Evolutionary conservation across 495 filamentous ascomycete species (phyloP).

Genomic region (Daldinia childiae): DNA sequence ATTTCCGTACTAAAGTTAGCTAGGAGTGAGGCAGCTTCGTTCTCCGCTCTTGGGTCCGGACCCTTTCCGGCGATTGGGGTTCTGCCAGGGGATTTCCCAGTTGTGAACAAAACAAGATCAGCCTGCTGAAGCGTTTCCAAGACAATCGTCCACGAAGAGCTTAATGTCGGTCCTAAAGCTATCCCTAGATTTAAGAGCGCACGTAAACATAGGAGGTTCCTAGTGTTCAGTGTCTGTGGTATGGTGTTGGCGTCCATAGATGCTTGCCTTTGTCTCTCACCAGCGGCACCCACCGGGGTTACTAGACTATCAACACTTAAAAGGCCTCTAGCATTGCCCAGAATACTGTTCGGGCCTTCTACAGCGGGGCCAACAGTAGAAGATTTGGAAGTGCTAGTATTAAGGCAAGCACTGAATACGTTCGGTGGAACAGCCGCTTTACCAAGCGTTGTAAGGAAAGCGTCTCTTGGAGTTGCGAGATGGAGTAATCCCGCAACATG

Average conservation of each 20-base stretch:
- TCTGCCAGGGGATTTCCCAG: slow-evolving; percentile 58
- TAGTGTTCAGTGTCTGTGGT: slow-evolving; percentile 73
- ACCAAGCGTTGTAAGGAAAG: slow-evolving; percentile 90
- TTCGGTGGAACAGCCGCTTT: slow-evolving; percentile 90
- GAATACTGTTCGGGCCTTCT: slow-evolving; percentile 62
- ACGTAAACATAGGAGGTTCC: slow-evolving; percentile 88
- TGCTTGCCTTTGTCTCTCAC: slow-evolving; percentile 62
- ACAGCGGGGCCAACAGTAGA: slow-evolving; percentile 53
- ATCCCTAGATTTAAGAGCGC: slow-evolving; percentile 94
- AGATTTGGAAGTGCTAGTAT: slow-evolving; percentile 51
- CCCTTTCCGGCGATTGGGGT: slow-evolving; percentile 55
- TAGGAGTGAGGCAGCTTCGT: slow-evolving; percentile 60
- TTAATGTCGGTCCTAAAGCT: slow-evolving; percentile 87
- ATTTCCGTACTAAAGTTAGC: slow-evolving; percentile 80
- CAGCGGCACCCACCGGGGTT: slow-evolving; percentile 56
- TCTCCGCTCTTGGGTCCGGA: slow-evolving; percentile 53
- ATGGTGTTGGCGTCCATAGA: slow-evolving; percentile 56
- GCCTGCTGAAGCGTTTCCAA: slow-evolving; percentile 91
- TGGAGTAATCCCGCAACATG: slow-evolving; percentile 92
- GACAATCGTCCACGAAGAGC: slow-evolving; percentile 86
- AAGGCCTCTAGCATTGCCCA: slow-evolving; percentile 70
- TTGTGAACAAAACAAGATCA: slow-evolving; percentile 79
- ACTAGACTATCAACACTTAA: slow-evolving; percentile 71
- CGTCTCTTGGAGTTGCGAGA: slow-evolving; percentile 86
- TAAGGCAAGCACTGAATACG: slow-evolving; percentile 70